phyloP scores from a whole-genome alignment of 768 basidiomycete genomes.

The Agaricus sinodeliciosus region DNA sequence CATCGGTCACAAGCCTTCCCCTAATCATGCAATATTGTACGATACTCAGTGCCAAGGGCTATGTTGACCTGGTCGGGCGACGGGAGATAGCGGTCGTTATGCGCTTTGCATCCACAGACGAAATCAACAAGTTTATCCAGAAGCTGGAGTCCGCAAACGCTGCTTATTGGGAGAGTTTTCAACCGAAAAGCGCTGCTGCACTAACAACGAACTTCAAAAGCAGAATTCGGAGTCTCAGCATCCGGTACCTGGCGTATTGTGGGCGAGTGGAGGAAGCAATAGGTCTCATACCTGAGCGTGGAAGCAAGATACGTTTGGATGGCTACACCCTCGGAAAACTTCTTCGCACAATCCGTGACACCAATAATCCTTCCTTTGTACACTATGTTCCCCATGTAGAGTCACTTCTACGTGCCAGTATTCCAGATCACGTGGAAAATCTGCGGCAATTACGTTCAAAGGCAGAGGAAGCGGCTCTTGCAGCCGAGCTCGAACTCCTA shows the following conservation, averaged over 20 bases:
- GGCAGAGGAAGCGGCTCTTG: conserved; percentile 1
- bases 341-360: conserved; percentile 17
- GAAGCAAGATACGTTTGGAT: conserved; percentile 24
- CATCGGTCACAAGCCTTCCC: conserved; percentile 18
- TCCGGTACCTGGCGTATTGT: conserved; percentile 33
- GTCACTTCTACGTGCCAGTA: conserved; percentile 11
- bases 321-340: conserved; percentile 30
- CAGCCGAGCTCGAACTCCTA: background rate
- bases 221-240: conserved; percentile 28
- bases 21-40: conserved; percentile 25
- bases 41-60: conserved; percentile 35
- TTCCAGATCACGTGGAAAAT: background rate
- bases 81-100: conserved; percentile 32
- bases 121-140: conserved; percentile 32
- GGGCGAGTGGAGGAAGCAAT: conserved; percentile 36
- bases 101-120: conserved; percentile 31
- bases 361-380: conserved; percentile 4
- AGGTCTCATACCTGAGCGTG: conserved; percentile 34
- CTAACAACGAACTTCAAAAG: conserved; percentile 11
- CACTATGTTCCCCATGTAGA: conserved; percentile 15
- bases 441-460: background rate
- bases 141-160: conserved; percentile 22
- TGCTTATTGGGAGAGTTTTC: conserved; percentile 14
- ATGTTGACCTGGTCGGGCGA: conserved; percentile 15
- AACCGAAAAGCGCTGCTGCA: conserved; percentile 4